Evolutionary conservation across 345 rosid genomes (phyloP).

Genomic region (Clarkia xantiana): DNA sequence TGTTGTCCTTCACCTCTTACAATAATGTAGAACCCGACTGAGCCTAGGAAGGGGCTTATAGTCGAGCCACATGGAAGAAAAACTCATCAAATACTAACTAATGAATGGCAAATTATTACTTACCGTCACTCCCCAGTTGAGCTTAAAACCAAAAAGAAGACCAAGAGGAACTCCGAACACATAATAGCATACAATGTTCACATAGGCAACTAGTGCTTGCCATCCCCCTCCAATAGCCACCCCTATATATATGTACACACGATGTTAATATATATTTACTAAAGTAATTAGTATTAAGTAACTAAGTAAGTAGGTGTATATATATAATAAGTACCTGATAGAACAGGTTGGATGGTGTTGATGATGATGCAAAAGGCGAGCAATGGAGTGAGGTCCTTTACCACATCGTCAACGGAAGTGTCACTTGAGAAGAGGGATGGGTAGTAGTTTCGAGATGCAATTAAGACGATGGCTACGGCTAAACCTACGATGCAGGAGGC

Average conservation of each 20-base stretch:
- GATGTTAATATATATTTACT: constrained; percentile 2
- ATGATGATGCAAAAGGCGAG: constrained; percentile 50
- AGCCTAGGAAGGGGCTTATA: no score
- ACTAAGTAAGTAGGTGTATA: constrained; percentile 4
- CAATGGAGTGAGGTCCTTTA: constrained; percentile 51
- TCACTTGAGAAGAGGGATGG: constrained; percentile 43
- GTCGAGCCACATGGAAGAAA: no score
- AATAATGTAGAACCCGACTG: no score
- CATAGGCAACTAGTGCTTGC: constrained; percentile 52
- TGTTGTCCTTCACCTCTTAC: no score
- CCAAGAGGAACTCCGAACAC: constrained; percentile 51
- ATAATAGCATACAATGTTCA: no score
- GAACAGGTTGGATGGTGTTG: constrained; percentile 68
- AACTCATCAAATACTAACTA: no score
- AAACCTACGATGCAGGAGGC: no score
- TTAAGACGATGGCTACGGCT: no score
- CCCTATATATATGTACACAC: not conserved
- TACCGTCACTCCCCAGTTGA: constrained; percentile 34
- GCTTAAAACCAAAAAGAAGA: constrained; percentile 34
- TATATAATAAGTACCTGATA: constrained; percentile 77
- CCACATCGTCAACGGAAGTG: constrained; percentile 25
- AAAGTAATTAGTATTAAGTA: constrained; percentile 19
- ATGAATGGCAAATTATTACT: not conserved
- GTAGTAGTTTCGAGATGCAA: no score
- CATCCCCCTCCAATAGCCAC: constrained; percentile 27